phyloP scores from a whole-genome alignment of 139 green algal species.

The Auxenochlorella pyrenoidosa region DNA sequence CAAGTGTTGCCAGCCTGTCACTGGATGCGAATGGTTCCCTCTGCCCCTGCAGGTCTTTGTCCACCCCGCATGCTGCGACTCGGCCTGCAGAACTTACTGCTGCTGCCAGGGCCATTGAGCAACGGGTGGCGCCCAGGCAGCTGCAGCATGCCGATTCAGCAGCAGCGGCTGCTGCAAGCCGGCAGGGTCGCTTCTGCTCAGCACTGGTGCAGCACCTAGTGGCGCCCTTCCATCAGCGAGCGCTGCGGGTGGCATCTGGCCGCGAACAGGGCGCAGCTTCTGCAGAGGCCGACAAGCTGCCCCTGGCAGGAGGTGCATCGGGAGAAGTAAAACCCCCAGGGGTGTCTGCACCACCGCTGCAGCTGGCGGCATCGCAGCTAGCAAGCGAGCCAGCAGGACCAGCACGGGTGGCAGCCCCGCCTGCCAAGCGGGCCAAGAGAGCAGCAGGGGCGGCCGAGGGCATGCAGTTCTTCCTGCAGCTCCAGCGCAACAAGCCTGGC shows the following conservation, averaged over 20 bases:
- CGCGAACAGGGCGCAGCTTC: not conserved
- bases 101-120: not conserved
- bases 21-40: not conserved
- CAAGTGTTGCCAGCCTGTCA: too few relatives aligned
- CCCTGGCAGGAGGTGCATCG: not conserved
- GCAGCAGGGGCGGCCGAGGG: not conserved
- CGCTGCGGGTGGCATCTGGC: not conserved
- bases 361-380: not conserved
- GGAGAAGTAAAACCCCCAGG: not conserved
- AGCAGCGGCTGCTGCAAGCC: not conserved
- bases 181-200: not conserved
- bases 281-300: not conserved
- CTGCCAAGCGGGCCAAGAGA: conserved; percentile 16
- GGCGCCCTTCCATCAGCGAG: not conserved
- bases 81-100: conserved; percentile 22
- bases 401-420: not conserved
- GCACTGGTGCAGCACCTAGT: not conserved
- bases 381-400: not conserved
- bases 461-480: conserved; percentile 44
- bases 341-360: not conserved
- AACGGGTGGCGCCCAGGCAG: not conserved
- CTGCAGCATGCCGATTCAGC: not conserved
- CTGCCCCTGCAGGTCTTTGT: conserved; percentile 27
- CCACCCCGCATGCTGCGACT: not conserved
- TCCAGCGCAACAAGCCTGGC: conserved; percentile 9